These are phyloP conservation scores for Ambrosiella cleistominuta DNA, from an alignment of 2,329 filamentous ascomycete species.

Conservation along the genomic window DNA sequence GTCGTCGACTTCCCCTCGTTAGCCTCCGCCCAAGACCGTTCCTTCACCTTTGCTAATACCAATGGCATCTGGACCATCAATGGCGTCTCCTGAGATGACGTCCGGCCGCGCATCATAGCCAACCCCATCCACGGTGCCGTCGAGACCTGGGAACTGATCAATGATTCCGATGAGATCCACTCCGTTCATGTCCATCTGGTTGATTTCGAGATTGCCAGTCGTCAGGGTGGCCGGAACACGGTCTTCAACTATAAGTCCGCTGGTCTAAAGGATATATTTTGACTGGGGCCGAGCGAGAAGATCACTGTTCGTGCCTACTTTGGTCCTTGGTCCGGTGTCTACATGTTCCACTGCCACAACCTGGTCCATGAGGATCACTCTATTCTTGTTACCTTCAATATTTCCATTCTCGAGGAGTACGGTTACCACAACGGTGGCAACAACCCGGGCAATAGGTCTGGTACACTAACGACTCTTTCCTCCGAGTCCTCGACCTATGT, in stretches of 20 bases:
- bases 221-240: constrained; percentile 24
- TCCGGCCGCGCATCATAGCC: constrained; percentile 30
- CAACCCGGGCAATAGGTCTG: no score
- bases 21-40: constrained; percentile 23
- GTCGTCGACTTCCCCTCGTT: constrained; percentile 23
- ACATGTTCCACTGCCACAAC: constrained; percentile 33
- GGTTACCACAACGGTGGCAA: no score
- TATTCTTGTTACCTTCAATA: constrained; percentile 31
- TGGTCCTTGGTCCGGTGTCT: constrained; percentile 34
- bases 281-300: constrained; percentile 32
- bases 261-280: constrained; percentile 40
- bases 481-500: no score
- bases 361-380: constrained; percentile 28
- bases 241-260: constrained; percentile 35
- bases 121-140: constrained; percentile 28
- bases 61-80: constrained; percentile 34
- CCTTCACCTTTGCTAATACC: constrained; percentile 28
- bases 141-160: constrained; percentile 32
- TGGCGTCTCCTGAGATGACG: constrained; percentile 29
- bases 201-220: constrained; percentile 35
- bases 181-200: constrained; percentile 42
- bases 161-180: constrained; percentile 32
- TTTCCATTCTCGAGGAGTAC: constrained; percentile 21
- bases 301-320: constrained; percentile 33
- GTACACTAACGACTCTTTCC: no score